Evolutionary conservation across 1,284 basidiomycete genomes (phyloP).

Genomic region (Vanrija pseudolonga): DNA sequence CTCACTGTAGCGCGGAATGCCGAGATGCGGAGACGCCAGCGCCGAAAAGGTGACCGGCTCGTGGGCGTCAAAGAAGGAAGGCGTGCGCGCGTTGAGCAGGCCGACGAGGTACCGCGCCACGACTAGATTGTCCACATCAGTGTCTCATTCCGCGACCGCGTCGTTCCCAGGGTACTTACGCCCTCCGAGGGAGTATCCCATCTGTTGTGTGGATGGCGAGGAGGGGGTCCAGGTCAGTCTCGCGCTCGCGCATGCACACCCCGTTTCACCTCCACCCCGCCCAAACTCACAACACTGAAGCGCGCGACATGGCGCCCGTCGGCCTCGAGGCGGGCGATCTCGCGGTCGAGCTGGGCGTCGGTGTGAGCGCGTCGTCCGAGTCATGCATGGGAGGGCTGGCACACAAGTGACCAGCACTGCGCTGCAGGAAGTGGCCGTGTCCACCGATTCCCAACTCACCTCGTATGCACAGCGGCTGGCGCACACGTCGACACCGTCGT

Average conservation of each 20-base stretch:
- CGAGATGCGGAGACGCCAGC: conserved; percentile 42
- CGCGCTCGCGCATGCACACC: not conserved
- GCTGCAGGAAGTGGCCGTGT: too few relatives aligned
- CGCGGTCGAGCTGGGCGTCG: conserved; percentile 31
- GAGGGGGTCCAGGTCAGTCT: not conserved
- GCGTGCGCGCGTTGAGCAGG: conserved; percentile 36
- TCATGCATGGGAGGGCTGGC: not conserved
- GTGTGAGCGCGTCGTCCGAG: not conserved
- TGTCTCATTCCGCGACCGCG: too few relatives aligned
- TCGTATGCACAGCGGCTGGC: conserved; percentile 44
- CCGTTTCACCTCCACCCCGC: not conserved
- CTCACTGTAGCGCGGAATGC: conserved; percentile 40
- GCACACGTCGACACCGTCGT: conserved; percentile 47
- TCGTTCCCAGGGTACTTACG: conserved; percentile 24
- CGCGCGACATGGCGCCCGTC: conserved; percentile 28
- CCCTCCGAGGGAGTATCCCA: conserved; percentile 47
- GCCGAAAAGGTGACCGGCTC: conserved; percentile 39
- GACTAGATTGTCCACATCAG: conserved; percentile 21
- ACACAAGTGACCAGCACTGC: too few relatives aligned
- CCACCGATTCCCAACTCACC: conserved; percentile 19
- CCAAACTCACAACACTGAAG: conserved; percentile 38
- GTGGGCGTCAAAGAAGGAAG: conserved; percentile 41
- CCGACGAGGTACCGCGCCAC: conserved; percentile 46
- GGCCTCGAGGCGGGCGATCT: conserved; percentile 30
- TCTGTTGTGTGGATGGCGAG: conserved; percentile 14